Base-by-base conservation (phyloP, 2,329 filamentous ascomycete species). In the Saccharata proteae region DNA sequence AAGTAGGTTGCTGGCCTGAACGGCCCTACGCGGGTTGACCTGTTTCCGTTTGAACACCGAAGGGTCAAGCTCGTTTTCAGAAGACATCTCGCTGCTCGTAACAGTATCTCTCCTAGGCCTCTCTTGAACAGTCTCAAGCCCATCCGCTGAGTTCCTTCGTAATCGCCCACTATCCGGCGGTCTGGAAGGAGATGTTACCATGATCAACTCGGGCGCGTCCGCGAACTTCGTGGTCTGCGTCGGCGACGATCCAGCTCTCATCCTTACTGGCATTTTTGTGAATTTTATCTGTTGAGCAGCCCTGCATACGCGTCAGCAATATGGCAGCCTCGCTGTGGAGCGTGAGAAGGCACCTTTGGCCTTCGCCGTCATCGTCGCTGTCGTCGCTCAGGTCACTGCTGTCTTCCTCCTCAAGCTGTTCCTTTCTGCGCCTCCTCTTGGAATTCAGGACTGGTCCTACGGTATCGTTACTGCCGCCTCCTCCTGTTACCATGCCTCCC, bases 231-330 rank as follows among this genome's bases (percentile, higher is more conserved):
- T 76, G 10, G 69, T 72, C 42, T 83, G 77, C 21, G 81, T 76
- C 3, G 88, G 88, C 28, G 88, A 94, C 1, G 86, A 94, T 8
- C 83, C 88, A 16, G 86, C 82, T 34, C 88, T 76, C 42, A 75
- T 76, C 17, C 86, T 74, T 25, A 93, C 70, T 1, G 90, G 88
- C 82, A 94, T 88, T 58, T 96, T 96, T 29, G 80, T 76, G 56
- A 98, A 98, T 49, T 88, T 86, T 52, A 96, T 93, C 53, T 92
- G 83, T 51, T 92, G 83, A 3, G 80, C 79, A 26, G 81, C 80
- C 49, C 37, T 36, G 29, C 21, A 26, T 20, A 22, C 14, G 28
- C 20, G 5, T 11, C n/a, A 16, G 12, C 23, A 19, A n/a, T n/a
- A n/a, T n/a, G n/a, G n/a, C n/a, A n/a, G n/a, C n/a, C n/a, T n/a